Evolutionary conservation across 177 flowering plant species (phyloP), one percentile per base, ranked within the genome.

Genomic region (Telopea speciosissima): DNA sequence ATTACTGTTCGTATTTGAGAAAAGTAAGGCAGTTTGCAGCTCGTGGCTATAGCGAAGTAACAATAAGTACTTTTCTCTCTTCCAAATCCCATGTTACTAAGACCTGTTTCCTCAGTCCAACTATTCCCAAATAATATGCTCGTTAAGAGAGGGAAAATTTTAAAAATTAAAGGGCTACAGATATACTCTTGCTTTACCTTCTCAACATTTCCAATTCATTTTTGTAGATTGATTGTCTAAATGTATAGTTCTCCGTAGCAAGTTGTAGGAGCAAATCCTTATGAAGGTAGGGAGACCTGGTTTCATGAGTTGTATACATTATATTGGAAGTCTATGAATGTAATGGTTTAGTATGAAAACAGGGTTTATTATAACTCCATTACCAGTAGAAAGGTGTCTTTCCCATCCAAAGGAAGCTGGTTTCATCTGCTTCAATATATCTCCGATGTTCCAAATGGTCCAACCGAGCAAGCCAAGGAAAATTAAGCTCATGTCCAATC

Each of bases 401-500:
- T 16, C 74, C 78, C 66, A 72, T 67, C 78, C 79, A 78, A 1
- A 78, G 63, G 28, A 65, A 25, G 36, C n/a, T 31, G 10, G 3
- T 52, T 64, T 65, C 62, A 63, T 25, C 56, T 74, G 64, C 72
- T 78, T 82, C 85, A 68, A 82, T 82, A 75, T 66, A 74, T 67
- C 40, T 60, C 60, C 82, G 76, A 25, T 83, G 81, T 28, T 76
- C 81, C 16, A 80, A 66, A 75, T 75, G 82, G 67, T 83, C 83
- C 65, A 80, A 23, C 52, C 83, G 72, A 62, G 81, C 78, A 63
- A 74, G 76, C 85, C 85, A 83, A 52, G 83, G 81, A 68, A 66
- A 33, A 52, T 23, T 56, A 63, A 83, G 14, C 69, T 83, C 85
- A 59, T 76, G 70, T 42, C 71, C 68, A 65, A 83, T 73, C 85